phyloP scores from a whole-genome alignment of 345 rosid species.

The Turritis glabra region DNA sequence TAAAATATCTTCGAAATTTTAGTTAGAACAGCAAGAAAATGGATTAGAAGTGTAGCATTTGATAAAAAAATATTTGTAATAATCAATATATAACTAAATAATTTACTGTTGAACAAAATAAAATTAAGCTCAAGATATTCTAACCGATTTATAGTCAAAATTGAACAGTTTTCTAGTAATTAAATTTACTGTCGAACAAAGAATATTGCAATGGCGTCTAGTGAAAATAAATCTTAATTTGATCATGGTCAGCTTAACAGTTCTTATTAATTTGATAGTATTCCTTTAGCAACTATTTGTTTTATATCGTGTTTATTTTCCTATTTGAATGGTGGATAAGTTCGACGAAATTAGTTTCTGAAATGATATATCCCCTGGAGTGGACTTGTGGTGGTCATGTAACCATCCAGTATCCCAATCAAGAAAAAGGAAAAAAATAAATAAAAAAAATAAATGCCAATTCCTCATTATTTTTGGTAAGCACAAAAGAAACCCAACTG shows the following conservation, averaged over 20 bases:
- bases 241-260: background rate
- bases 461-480: conserved; percentile 2
- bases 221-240: background rate
- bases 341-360: conserved; percentile 2
- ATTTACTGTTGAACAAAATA: background rate
- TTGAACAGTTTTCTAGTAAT: no score
- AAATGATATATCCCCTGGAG: background rate
- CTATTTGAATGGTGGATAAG: background rate
- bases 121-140: no score
- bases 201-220: background rate
- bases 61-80: no score
- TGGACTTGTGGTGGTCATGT: conserved; percentile 5
- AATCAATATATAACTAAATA: no score
- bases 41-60: background rate
- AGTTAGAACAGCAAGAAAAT: background rate
- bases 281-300: background rate
- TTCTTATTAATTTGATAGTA: background rate
- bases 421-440: background rate
- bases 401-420: no score
- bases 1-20: background rate
- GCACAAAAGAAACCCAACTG: background rate
- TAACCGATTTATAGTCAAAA: no score
- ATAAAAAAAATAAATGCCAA: background rate
- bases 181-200: background rate
- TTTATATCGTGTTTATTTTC: background rate